Base-by-base conservation (phyloP, 2,329 filamentous ascomycete genomes). In the Pseudogymnoascus sp. region DNA sequence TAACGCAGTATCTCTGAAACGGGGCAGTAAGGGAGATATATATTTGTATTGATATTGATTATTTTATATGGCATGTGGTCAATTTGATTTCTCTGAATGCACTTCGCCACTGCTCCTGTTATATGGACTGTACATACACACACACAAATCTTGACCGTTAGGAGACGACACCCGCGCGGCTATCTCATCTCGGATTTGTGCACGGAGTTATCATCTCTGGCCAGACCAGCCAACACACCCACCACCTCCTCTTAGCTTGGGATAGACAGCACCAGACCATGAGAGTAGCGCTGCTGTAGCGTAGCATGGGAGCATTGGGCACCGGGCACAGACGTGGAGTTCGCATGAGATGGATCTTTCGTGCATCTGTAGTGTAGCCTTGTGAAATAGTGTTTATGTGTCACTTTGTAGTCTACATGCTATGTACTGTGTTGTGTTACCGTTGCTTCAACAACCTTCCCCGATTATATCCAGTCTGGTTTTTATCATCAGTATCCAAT, bases 301-400 rank as follows among this genome's bases (percentile, higher is more conserved):
- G 28, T 34, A 36, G 46, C 50, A 56, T 56, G 50, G 28, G 14
- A 56, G 16, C 50, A 34, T 34, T 34, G 28, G 50, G 25, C 50
- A 31, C 7, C 4, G 50, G 14, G 50, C 50, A 56, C 50, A 56
- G 50, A 56, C 50, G 50, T 56, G 50, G 50, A 56, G 50, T 56
- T 56, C 50, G 50, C 50, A 56, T 34, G 50, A 36, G 50, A 56
- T 21, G 28, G 28, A n/a, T 53, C 6, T 18, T 7, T 56, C 28
- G 28, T 56, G 50, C 50, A 31, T 56, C 50, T 56, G 28, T 56
- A 34, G 50, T 36, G 50, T 56, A 56, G 50, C 50, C 50, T 34
- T 56, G 16, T 56, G 50, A 36, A 36, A 56, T 56, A 36, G 50
- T 56, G 25, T 34, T 56, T 28, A 56, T 56, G 31, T 56, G 44